These are phyloP conservation scores for Colletotrichum limetticola DNA, from an alignment of 2,329 filamentous ascomycete species.

Conservation along the genomic window DNA sequence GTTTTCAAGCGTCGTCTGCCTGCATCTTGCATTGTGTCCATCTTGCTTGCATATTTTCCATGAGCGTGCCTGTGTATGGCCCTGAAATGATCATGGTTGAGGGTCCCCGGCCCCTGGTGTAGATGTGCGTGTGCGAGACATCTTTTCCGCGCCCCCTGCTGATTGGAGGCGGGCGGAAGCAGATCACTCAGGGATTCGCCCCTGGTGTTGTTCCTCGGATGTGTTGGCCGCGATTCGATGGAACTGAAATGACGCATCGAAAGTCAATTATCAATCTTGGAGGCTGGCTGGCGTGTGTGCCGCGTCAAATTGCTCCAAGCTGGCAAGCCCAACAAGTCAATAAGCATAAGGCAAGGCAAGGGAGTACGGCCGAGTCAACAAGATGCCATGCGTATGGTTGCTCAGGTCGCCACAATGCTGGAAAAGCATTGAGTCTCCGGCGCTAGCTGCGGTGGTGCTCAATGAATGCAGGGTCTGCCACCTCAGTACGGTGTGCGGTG, in stretches of 20 bases:
- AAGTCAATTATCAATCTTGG: not conserved
- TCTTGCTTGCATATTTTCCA: not conserved
- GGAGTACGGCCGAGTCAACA: not conserved
- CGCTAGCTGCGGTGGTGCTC: constrained; percentile 6
- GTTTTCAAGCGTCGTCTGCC: not conserved
- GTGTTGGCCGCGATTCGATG: constrained; percentile 8
- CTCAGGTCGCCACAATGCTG: constrained; percentile 5
- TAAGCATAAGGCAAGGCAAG: not conserved
- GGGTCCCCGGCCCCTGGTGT: constrained; percentile 1
- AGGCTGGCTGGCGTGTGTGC: not conserved
- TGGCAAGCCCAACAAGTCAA: not conserved
- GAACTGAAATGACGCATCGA: constrained; percentile 13
- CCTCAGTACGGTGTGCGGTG: constrained; percentile 7
- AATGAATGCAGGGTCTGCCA: not conserved
- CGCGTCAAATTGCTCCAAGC: not conserved
- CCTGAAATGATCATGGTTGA: not conserved
- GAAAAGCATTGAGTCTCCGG: constrained; percentile 10
- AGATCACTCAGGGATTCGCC: constrained; percentile 32
- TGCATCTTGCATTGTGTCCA: constrained; percentile 11
- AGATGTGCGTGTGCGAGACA: constrained; percentile 13
- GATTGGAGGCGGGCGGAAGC: constrained; percentile 23
- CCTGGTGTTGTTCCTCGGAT: constrained; percentile 5
- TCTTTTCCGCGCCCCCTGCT: constrained; percentile 5
- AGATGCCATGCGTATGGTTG: not conserved
- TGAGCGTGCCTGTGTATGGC: not conserved